These are phyloP conservation scores for Luzula sylvatica DNA, from an alignment of 176 grass and related monocot genomes.

Conservation along the genomic window DNA sequence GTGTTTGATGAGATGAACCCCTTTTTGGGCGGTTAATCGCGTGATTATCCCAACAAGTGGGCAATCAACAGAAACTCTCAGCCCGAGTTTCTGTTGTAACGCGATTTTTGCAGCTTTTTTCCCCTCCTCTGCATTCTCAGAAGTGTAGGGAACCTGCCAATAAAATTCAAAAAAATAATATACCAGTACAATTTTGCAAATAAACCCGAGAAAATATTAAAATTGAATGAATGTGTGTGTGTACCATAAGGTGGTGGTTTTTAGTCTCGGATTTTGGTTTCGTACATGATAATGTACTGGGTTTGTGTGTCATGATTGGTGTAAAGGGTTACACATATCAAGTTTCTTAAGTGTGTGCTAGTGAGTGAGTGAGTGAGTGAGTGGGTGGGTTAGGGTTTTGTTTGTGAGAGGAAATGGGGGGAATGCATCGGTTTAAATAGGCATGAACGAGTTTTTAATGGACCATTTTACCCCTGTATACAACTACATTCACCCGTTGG, in stretches of 20 bases:
- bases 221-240: too few species aligned
- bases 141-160: constrained; percentile 61
- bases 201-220: too few species aligned
- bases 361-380: neutral
- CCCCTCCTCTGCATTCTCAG: constrained; percentile 78
- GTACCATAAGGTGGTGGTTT: too few species aligned
- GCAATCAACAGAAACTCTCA: constrained; percentile 45
- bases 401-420: neutral
- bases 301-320: neutral
- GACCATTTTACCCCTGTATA: too few species aligned
- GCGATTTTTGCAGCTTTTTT: constrained; percentile 80
- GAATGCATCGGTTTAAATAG: too few species aligned
- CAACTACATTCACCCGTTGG: too few species aligned
- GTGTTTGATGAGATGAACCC: constrained; percentile 98
- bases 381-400: too few species aligned
- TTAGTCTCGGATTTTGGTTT: constrained; percentile 8
- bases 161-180: neutral
- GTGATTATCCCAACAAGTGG: constrained; percentile 80
- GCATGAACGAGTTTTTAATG: too few species aligned
- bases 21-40: constrained; percentile 86
- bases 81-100: constrained; percentile 73
- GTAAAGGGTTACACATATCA: neutral
- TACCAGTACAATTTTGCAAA: too few species aligned
- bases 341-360: neutral
- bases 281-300: neutral